phyloP scores from a whole-genome alignment of 75 land plant genomes.

The Pinus tabuliformis region DNA sequence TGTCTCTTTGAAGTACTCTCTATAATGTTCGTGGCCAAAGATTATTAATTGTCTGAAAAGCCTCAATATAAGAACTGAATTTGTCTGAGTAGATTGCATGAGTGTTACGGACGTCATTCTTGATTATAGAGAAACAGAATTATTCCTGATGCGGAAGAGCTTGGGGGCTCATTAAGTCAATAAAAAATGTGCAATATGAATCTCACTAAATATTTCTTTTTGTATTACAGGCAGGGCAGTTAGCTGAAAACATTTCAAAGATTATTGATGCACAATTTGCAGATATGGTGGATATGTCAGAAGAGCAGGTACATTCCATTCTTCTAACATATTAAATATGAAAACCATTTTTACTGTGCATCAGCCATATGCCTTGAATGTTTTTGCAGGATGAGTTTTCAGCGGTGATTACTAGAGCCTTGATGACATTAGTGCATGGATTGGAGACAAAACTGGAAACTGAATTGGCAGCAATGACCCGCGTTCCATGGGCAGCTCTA shows the following conservation, averaged over 20 bases:
- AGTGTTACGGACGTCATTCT: background rate
- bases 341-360: background rate
- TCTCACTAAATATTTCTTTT: constrained; percentile 6
- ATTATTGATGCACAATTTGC: constrained; percentile 85
- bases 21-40: background rate
- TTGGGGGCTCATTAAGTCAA: background rate
- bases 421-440: constrained; percentile 90
- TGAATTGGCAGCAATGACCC: constrained; percentile 96
- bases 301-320: constrained; percentile 70
- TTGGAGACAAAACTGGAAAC: constrained; percentile 93
- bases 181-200: background rate
- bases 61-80: background rate
- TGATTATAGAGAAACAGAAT: background rate
- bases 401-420: constrained; percentile 91
- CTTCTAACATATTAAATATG: constrained; percentile 1
- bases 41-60: background rate
- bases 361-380: too few species aligned
- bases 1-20: background rate
- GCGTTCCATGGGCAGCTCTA: constrained; percentile 94
- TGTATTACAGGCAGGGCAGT: constrained; percentile 77
- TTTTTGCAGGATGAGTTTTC: constrained; percentile 95
- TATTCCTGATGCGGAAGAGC: background rate
- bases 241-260: constrained; percentile 93
- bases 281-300: constrained; percentile 91
- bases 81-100: background rate